phyloP scores from a whole-genome alignment of 225 moss, liverwort and hornwort species.

The Lunularia cruciata region DNA sequence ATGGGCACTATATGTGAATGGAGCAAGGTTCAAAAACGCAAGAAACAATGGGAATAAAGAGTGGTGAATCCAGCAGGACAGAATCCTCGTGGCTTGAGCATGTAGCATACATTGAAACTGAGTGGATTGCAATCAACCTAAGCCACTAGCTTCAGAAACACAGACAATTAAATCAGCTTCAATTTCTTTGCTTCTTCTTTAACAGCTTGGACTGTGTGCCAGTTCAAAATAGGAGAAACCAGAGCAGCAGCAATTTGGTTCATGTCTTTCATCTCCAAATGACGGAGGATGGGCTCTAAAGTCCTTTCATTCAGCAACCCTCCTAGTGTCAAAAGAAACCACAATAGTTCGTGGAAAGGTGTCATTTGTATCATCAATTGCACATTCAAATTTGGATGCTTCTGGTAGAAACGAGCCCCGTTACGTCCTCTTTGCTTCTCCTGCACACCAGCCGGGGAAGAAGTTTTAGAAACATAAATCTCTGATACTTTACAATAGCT shows the following conservation, averaged over 20 bases:
- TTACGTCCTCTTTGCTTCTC: conserved; percentile 80
- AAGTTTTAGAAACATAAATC: too few species aligned
- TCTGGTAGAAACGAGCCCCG: conserved; percentile 73
- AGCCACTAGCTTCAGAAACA: not conserved
- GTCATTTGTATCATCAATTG: conserved; percentile 84
- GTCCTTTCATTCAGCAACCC: conserved; percentile 62
- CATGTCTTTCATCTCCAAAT: conserved; percentile 46
- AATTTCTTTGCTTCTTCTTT: conserved; percentile 60
- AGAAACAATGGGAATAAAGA: too few species aligned
- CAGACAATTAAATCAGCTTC: conserved; percentile 25
- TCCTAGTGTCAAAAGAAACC: conserved; percentile 75
- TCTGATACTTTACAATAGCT: too few species aligned
- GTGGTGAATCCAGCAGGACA: too few species aligned
- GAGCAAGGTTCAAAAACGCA: too few species aligned
- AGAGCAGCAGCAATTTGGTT: conserved; percentile 65
- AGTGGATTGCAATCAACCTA: too few species aligned
- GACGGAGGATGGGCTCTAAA: conserved; percentile 51
- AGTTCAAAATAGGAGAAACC: conserved; percentile 68
- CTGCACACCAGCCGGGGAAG: conserved; percentile 35
- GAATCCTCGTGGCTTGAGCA: too few species aligned
- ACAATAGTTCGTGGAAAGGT: conserved; percentile 64
- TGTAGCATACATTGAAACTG: too few species aligned
- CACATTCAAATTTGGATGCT: conserved; percentile 71
- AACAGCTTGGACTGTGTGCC: conserved; percentile 79
- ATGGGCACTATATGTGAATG: too few species aligned